Percentiles rank a stretch among this genome's conserved stretches.
Conservation (phyloP, 768 basidiomycete genomes). For the Xerocomellus chrysenteron region DNA sequence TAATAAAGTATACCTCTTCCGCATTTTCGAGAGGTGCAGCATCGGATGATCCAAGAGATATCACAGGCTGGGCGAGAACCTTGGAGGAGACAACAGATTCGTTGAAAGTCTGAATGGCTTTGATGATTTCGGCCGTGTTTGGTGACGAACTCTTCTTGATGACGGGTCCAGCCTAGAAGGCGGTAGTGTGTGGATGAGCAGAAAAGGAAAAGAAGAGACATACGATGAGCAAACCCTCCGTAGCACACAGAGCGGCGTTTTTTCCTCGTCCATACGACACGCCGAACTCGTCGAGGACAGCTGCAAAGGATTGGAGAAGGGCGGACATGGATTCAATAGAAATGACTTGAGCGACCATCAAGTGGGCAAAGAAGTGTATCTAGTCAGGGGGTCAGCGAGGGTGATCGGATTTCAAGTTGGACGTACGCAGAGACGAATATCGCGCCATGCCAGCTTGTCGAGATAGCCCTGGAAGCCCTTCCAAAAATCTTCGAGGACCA, state of each 20-base stretch:
- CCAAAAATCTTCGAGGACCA: slow-evolving; percentile 85
- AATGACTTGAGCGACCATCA: slow-evolving; percentile 74
- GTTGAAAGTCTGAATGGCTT: slow-evolving; percentile 66
- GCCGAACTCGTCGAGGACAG: slow-evolving; percentile 87
- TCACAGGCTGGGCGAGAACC: slow-evolving; percentile 63
- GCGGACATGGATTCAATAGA: slow-evolving; percentile 76
- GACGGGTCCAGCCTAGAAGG: slow-evolving; percentile 59
- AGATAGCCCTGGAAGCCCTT: slow-evolving; percentile 87
- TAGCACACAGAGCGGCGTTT: slow-evolving; percentile 76
- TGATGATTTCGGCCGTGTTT: slow-evolving; percentile 67
- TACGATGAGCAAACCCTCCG: slow-evolving; percentile 77
- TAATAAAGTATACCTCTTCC: slow-evolving; percentile 52
- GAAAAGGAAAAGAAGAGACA: slow-evolving; percentile 13
- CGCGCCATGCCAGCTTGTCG: slow-evolving; percentile 89
- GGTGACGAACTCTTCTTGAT: slow-evolving; percentile 60
- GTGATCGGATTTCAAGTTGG: neutral
- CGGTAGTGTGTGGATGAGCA: neutral
- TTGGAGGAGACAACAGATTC: slow-evolving; percentile 59
- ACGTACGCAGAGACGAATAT: slow-evolving; percentile 82
- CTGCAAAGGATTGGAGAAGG: slow-evolving; percentile 79
- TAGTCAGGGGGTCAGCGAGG: slow-evolving; percentile 31
- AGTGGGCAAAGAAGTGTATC: slow-evolving; percentile 93
- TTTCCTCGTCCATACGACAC: slow-evolving; percentile 84
- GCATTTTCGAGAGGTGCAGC: slow-evolving; percentile 45
- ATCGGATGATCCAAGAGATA: slow-evolving; percentile 47